Conservation (phyloP, 495 filamentous ascomycete genomes). For the Hypoxylon rickii region DNA sequence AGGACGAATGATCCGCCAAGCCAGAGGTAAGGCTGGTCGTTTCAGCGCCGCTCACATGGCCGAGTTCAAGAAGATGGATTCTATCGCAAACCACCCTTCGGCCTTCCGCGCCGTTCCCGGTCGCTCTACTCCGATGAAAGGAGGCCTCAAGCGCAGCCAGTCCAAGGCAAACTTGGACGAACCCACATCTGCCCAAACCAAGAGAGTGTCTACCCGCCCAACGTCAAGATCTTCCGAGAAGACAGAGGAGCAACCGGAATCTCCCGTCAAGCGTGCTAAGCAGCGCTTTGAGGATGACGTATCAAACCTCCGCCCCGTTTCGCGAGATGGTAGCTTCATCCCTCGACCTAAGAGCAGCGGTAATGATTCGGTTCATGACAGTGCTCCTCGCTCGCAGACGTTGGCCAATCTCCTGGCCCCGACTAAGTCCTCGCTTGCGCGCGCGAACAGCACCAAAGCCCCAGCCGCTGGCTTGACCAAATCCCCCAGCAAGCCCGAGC, state of each 20-base stretch:
- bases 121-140: constrained; percentile 58
- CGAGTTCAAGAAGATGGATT: constrained; percentile 96
- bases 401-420: constrained; percentile 69
- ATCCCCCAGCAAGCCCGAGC: constrained; percentile 42
- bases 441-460: constrained; percentile 63
- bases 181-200: constrained; percentile 47
- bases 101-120: constrained; percentile 68
- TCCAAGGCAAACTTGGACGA: constrained; percentile 76
- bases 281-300: constrained; percentile 62
- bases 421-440: constrained; percentile 76
- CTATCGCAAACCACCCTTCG: constrained; percentile 83
- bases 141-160: constrained; percentile 70
- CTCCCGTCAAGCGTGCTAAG: constrained; percentile 68
- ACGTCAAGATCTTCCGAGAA: constrained; percentile 17
- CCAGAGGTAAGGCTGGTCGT: constrained; percentile 75
- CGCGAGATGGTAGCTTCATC: constrained; percentile 53
- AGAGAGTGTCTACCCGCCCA: constrained; percentile 31
- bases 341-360: constrained; percentile 49
- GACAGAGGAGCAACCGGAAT: constrained; percentile 37
- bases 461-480: constrained; percentile 40
- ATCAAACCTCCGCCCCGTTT: constrained; percentile 57
- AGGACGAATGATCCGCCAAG: constrained; percentile 72
- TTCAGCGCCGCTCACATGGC: constrained; percentile 84
- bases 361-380: constrained; percentile 35
- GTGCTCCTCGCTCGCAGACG: constrained; percentile 48